phyloP scores from a whole-genome alignment of 2,329 filamentous ascomycete genomes.

The Ascochyta rabiei region DNA sequence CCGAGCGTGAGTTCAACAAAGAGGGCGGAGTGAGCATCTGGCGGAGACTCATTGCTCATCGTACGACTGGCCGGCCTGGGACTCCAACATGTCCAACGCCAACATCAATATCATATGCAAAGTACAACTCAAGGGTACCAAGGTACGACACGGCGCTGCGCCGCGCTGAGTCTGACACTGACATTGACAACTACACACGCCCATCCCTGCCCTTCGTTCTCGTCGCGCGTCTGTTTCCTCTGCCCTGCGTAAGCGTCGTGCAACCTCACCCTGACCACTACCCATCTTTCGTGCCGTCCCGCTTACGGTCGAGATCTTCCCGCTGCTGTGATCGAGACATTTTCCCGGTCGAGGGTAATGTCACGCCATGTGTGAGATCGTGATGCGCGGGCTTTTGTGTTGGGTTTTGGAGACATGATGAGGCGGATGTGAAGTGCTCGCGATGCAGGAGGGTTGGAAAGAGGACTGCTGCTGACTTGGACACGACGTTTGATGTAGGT shows the following conservation, averaged over 20 bases:
- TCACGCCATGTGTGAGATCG: background rate
- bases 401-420: constrained; percentile 2
- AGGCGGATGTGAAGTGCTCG: background rate
- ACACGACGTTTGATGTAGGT: constrained; percentile 4
- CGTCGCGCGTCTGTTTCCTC: constrained; percentile 21
- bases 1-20: background rate
- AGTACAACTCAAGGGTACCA: background rate
- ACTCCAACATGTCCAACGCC: background rate
- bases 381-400: background rate
- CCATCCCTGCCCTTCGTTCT: constrained; percentile 12
- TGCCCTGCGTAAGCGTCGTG: constrained; percentile 23
- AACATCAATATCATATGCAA: background rate
- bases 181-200: constrained; percentile 14
- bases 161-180: constrained; percentile 14
- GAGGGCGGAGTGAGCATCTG: background rate
- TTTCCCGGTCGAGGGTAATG: constrained; percentile 8
- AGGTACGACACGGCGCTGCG: constrained; percentile 1
- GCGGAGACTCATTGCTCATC: background rate
- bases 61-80: background rate
- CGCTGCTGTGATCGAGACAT: constrained; percentile 30
- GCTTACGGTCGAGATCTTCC: constrained; percentile 12
- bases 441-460: background rate
- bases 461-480: constrained; percentile 6
- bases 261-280: constrained; percentile 12
- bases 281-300: constrained; percentile 10